Percentiles rank a stretch among this genome's conserved stretches.
phyloP scores from a whole-genome alignment of 1,284 basidiomycete genomes.

The Stygiomarasmius scandens region DNA sequence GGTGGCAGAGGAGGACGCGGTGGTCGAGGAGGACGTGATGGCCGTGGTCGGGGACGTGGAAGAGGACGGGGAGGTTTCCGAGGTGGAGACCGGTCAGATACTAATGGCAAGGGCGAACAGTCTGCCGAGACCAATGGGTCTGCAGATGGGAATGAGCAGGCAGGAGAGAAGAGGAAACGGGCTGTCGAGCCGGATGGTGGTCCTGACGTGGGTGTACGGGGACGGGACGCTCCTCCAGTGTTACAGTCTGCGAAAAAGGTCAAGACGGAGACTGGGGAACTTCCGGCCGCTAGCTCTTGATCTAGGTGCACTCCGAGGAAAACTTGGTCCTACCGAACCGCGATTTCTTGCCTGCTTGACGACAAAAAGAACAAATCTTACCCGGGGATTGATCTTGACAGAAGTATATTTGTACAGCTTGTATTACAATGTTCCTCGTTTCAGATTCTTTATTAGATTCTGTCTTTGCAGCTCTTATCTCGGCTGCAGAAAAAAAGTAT shows the following conservation, averaged over 20 bases:
- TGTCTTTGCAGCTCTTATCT: no score
- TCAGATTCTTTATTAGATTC: no score
- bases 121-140: conserved; percentile 19
- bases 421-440: no score
- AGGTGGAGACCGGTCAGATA: conserved; percentile 41
- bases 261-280: conserved; percentile 48
- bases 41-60: conserved; percentile 39
- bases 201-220: conserved; percentile 63
- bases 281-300: conserved; percentile 6
- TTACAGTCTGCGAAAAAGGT: conserved; percentile 61
- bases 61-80: conserved; percentile 43
- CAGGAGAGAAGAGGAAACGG: conserved; percentile 74
- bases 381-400: not conserved
- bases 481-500: no score
- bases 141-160: conserved; percentile 24
- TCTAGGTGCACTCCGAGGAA: no score
- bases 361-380: not conserved
- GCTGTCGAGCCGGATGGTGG: conserved; percentile 77
- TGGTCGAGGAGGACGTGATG: conserved; percentile 33
- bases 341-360: not conserved
- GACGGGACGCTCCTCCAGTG: conserved; percentile 62
- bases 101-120: conserved; percentile 26
- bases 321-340: no score
- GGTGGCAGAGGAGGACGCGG: conserved; percentile 47
- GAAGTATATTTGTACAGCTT: not conserved